Conservation (phyloP, 2,329 filamentous ascomycete species). For the Biscogniauxia mediterranea region DNA sequence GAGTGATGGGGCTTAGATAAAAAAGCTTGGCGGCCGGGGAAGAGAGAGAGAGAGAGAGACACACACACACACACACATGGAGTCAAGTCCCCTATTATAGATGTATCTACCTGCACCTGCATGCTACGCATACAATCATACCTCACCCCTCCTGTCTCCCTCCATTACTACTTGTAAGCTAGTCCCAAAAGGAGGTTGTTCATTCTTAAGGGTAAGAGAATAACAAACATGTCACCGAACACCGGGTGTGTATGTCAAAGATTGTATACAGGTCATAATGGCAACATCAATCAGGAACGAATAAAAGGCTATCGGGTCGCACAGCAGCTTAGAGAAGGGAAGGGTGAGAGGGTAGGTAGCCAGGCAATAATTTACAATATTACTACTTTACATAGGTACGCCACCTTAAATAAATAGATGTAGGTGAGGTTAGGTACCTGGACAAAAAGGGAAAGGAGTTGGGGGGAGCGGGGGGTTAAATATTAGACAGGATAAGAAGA, state of each 20-base stretch:
- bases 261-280: background rate
- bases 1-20: slow-evolving; percentile 22
- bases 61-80: background rate
- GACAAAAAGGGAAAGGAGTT: too few relatives aligned
- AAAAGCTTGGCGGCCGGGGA: slow-evolving; percentile 20
- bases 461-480: too few relatives aligned
- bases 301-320: background rate
- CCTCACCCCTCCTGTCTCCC: too few relatives aligned
- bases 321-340: background rate
- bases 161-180: background rate
- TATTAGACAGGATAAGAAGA: too few relatives aligned
- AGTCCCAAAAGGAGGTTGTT: background rate
- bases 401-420: too few relatives aligned
- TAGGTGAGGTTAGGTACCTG: too few relatives aligned
- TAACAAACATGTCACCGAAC: background rate
- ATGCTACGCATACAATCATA: too few relatives aligned
- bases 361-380: too few relatives aligned
- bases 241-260: background rate
- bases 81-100: background rate
- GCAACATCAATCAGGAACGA: background rate
- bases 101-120: background rate
- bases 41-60: background rate
- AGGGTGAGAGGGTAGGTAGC: too few relatives aligned
- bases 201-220: background rate
- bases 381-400: too few relatives aligned